A percentile compares a stretch with the other conserved stretches of the same genome.
Evolutionary conservation across 495 filamentous ascomycete genomes (phyloP).

Genomic region (Cercophora scortea): DNA sequence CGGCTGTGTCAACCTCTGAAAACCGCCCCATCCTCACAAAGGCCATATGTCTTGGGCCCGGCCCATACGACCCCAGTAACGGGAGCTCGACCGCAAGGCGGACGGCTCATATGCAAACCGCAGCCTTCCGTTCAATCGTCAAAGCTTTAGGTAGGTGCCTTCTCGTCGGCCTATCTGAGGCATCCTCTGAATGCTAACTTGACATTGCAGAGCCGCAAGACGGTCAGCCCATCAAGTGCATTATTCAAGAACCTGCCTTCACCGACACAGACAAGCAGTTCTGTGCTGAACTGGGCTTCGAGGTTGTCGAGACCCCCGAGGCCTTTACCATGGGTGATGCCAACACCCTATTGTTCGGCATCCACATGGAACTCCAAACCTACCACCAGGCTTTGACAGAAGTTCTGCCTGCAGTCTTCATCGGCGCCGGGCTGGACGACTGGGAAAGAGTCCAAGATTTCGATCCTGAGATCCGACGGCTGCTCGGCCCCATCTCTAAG

Average conservation of each 20-base stretch:
- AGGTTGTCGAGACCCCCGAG: constrained; percentile 47
- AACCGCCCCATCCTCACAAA: constrained; percentile 17
- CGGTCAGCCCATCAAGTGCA: constrained; percentile 27
- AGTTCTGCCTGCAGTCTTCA: constrained; percentile 28
- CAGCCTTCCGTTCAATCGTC: constrained; percentile 49
- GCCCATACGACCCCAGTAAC: constrained; percentile 34
- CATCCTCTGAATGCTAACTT: too few relatives aligned
- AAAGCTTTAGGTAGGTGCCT: constrained; percentile 26
- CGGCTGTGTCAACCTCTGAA: constrained; percentile 1
- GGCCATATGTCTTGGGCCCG: constrained; percentile 38
- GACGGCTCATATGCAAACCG: constrained; percentile 48
- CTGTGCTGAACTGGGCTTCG: constrained; percentile 42
- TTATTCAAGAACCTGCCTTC: constrained; percentile 68
- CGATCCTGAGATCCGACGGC: neutral
- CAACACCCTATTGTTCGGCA: constrained; percentile 43
- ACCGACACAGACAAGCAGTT: constrained; percentile 53
- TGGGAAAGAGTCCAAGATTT: constrained; percentile 30
- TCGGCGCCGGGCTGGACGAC: constrained; percentile 32
- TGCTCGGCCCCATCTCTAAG: constrained; percentile 11
- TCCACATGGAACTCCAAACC: constrained; percentile 50
- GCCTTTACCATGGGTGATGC: constrained; percentile 48
- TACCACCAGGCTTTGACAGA: constrained; percentile 28
- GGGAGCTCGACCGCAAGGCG: constrained; percentile 23
- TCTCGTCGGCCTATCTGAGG: neutral
- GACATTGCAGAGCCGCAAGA: too few relatives aligned